phyloP scores from a whole-genome alignment of 2,329 filamentous ascomycete genomes.

The Harringtonia aguacate region DNA sequence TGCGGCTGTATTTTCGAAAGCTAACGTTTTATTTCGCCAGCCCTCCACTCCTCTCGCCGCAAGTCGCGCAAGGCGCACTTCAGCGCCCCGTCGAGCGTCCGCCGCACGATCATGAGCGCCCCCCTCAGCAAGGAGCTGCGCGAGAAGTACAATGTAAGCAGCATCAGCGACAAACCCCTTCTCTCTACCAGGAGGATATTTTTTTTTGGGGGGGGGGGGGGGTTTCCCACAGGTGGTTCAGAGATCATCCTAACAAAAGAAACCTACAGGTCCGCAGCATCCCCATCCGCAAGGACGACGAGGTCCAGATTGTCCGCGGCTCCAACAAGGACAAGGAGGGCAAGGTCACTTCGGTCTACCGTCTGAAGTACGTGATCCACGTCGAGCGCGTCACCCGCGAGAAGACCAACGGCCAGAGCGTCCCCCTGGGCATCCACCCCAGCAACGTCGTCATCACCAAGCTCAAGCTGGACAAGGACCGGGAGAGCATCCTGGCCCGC shows the following conservation, averaged over 20 bases:
- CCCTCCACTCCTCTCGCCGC: constrained; percentile 73
- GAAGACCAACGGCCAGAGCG: constrained; percentile 94
- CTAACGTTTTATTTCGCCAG: constrained; percentile 23
- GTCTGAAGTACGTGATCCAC: constrained; percentile 96
- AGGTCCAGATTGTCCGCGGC: constrained; percentile 86
- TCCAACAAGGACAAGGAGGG: constrained; percentile 96
- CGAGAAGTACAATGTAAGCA: constrained; percentile 94
- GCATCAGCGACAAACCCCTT: neutral
- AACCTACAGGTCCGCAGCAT: constrained; percentile 71
- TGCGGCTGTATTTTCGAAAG: too few relatives aligned
- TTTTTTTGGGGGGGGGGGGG: too few relatives aligned
- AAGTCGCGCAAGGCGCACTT: constrained; percentile 99
- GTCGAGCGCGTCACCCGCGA: constrained; percentile 93
- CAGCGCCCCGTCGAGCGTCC: constrained; percentile 84
- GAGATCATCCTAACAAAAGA: neutral
- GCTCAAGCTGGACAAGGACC: constrained; percentile 96
- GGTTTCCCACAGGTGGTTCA: too few relatives aligned
- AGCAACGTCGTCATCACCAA: constrained; percentile 98
- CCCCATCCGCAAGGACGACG: constrained; percentile 95
- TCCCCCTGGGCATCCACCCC: constrained; percentile 87
- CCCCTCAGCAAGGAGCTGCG: constrained; percentile 93
- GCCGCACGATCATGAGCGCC: constrained; percentile 95
- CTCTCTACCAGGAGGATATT: too few relatives aligned
- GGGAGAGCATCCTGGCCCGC: constrained; percentile 78
- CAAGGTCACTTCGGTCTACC: constrained; percentile 96